Evolutionary conservation across 495 filamentous ascomycete species (phyloP).

Genomic region (Penicillium macrosclerotiorum): DNA sequence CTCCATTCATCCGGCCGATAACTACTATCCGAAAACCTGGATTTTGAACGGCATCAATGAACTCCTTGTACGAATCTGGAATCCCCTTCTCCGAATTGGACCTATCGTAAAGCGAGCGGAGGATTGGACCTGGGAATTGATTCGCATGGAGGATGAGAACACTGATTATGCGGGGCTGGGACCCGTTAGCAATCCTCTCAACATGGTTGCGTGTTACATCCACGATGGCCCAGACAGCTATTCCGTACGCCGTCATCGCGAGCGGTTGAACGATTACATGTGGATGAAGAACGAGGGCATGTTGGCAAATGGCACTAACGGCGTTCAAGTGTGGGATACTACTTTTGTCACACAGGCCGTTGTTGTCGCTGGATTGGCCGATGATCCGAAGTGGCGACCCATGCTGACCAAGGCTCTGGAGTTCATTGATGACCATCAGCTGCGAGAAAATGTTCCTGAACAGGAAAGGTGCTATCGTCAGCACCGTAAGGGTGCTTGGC

Average conservation of each 20-base stretch:
- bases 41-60: constrained; percentile 74
- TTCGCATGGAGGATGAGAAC: constrained; percentile 87
- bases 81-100: constrained; percentile 64
- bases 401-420: constrained; percentile 82
- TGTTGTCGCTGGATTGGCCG: constrained; percentile 72
- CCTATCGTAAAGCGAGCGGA: constrained; percentile 64
- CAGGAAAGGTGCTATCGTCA: constrained; percentile 86
- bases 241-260: constrained; percentile 72
- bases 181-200: constrained; percentile 88
- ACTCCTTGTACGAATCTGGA: constrained; percentile 72
- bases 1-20: constrained; percentile 73
- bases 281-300: constrained; percentile 94
- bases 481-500: constrained; percentile 89
- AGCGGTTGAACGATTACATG: constrained; percentile 79
- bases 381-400: constrained; percentile 72
- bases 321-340: constrained; percentile 96
- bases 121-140: constrained; percentile 70
- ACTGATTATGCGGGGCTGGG: constrained; percentile 84
- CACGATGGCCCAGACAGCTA: constrained; percentile 76
- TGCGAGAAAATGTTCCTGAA: constrained; percentile 77
- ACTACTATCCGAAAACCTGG: constrained; percentile 91
- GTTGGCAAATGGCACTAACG: constrained; percentile 94
- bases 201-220: constrained; percentile 78
- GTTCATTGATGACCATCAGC: constrained; percentile 89
- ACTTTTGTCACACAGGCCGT: constrained; percentile 81